Evolutionary conservation across 768 basidiomycete genomes (phyloP).

Genomic region (Suillus tomentosus): DNA sequence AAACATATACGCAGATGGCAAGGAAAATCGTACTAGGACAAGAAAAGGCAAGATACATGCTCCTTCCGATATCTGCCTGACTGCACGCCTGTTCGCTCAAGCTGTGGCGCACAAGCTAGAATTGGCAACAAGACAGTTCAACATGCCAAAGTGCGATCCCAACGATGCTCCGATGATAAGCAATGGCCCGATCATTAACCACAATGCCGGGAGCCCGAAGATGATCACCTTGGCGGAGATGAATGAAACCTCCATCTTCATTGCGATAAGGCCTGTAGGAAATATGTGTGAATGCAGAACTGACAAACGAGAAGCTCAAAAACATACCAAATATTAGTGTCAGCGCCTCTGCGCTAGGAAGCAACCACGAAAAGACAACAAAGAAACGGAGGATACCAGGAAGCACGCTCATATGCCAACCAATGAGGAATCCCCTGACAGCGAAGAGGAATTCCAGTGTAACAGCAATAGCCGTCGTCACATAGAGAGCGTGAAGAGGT

Average conservation of each 20-base stretch:
- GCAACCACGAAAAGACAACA: slow-evolving; percentile 4
- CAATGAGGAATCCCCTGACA: slow-evolving; percentile 5
- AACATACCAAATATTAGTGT: slow-evolving; percentile 4
- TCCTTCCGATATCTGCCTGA: background rate
- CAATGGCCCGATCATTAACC: slow-evolving; percentile 5
- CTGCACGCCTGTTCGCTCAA: background rate
- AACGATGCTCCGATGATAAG: slow-evolving; percentile 5
- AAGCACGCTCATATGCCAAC: slow-evolving; percentile 5
- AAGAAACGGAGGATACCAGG: background rate
- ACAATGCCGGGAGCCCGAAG: slow-evolving; percentile 6
- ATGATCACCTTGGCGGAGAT: slow-evolving; percentile 8
- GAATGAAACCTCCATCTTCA: slow-evolving; percentile 10
- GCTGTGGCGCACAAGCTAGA: slow-evolving; percentile 3
- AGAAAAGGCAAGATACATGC: background rate
- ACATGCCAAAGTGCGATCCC: slow-evolving; percentile 7
- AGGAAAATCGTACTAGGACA: background rate
- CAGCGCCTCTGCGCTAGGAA: slow-evolving; percentile 3
- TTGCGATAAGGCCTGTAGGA: slow-evolving; percentile 3
- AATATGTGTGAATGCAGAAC: background rate
- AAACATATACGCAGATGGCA: background rate
- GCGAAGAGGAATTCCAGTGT: slow-evolving; percentile 5
- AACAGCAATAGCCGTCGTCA: slow-evolving; percentile 2
- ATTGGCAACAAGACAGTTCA: background rate
- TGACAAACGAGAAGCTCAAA: background rate
- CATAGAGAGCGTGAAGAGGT: slow-evolving; percentile 6